Evolutionary conservation across 75 land plant species (phyloP).

Genomic region (Larix kaempferi): DNA sequence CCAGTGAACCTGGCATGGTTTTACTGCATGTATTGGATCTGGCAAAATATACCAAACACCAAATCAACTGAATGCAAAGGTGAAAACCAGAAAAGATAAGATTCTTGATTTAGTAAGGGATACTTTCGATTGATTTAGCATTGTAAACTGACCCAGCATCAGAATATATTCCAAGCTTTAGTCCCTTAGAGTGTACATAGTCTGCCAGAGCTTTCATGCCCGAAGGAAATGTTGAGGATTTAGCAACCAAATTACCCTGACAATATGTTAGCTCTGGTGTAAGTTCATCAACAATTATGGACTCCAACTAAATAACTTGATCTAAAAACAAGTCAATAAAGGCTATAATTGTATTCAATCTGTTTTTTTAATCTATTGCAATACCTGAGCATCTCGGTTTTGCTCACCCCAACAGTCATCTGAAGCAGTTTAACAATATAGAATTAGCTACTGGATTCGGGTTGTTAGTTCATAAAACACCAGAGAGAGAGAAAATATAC

Average conservation of each 20-base stretch:
- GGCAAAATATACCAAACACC: background rate
- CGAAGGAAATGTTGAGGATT: slow-evolving; percentile 70
- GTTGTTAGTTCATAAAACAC: background rate
- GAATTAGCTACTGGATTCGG: background rate
- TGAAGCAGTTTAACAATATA: background rate
- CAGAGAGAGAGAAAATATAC: slow-evolving; percentile 17
- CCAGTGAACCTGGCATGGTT: slow-evolving; percentile 84
- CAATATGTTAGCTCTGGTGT: background rate
- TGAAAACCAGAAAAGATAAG: too few species aligned
- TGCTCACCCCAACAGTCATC: slow-evolving; percentile 72
- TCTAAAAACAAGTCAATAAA: background rate
- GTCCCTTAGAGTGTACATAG: slow-evolving; percentile 77
- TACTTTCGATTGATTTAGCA: background rate
- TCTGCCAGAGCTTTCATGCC: slow-evolving; percentile 88
- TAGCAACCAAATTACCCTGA: slow-evolving; percentile 72
- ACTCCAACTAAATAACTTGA: background rate
- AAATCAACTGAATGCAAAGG: too few species aligned
- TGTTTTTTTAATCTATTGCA: background rate
- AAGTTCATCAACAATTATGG: background rate
- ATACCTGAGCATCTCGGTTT: slow-evolving; percentile 39
- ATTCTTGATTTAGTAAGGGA: too few species aligned
- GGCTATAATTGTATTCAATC: too few species aligned
- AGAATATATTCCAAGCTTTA: slow-evolving; percentile 84
- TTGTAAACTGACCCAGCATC: slow-evolving; percentile 62
- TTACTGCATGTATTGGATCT: slow-evolving; percentile 55